Percentiles rank a stretch among this genome's conserved stretches.
Conservation (phyloP, 306 rosid species). For the Fagus sylvatica region DNA sequence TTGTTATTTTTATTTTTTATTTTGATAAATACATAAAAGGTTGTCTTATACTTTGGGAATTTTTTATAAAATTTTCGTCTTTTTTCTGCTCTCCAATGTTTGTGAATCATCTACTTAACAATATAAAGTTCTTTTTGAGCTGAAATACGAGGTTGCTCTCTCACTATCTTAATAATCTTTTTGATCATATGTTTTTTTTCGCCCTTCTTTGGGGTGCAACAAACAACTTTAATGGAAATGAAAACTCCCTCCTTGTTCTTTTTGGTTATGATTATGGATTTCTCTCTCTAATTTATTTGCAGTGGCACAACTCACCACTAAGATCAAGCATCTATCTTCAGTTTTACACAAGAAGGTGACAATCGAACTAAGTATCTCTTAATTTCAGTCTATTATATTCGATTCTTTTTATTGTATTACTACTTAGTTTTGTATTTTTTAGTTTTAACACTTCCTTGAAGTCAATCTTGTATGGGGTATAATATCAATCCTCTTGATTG, state of each 20-base stretch:
- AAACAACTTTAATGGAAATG: not conserved
- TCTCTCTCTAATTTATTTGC: constrained; percentile 36
- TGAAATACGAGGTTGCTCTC: not conserved
- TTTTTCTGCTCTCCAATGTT: too few species aligned
- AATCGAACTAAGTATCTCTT: constrained; percentile 11
- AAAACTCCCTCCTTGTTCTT: not conserved
- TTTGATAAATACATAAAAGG: too few species aligned
- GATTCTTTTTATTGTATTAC: not conserved
- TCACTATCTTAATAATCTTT: not conserved
- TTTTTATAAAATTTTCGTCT: too few species aligned
- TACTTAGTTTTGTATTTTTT: not conserved
- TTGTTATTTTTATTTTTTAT: too few species aligned
- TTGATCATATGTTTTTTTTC: not conserved
- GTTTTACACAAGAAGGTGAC: constrained; percentile 85
- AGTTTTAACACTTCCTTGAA: not conserved
- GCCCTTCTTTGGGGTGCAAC: not conserved
- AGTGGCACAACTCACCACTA: constrained; percentile 90
- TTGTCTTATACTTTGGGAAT: too few species aligned
- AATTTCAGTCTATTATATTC: constrained; percentile 1
- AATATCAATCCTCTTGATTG: not conserved
- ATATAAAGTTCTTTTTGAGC: not conserved
- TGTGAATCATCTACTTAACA: not conserved
- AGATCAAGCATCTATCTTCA: constrained; percentile 78
- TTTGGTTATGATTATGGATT: constrained; percentile 17
- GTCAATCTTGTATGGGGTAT: not conserved